Evolutionary conservation across 306 rosid species (phyloP).

Genomic region (Cercis canadensis): DNA sequence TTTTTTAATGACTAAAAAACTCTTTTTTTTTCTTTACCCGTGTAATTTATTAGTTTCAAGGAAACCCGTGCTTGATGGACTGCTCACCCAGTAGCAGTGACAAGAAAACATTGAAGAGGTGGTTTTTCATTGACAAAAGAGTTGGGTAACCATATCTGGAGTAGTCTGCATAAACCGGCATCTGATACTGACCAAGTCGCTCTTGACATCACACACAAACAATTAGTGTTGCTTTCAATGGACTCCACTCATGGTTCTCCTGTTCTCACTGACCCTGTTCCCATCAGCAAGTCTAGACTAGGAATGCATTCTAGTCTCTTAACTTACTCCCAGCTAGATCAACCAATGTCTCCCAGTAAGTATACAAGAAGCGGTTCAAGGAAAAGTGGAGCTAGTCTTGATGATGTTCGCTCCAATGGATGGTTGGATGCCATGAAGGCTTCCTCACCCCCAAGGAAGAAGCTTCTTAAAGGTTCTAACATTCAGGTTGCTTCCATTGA

Average conservation of each 20-base stretch:
- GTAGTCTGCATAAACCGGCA: constrained; percentile 24
- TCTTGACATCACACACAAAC: constrained; percentile 2
- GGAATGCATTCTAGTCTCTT: constrained; percentile 64
- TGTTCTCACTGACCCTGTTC: constrained; percentile 74
- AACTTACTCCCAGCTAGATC: constrained; percentile 67
- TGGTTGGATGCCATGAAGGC: constrained; percentile 97
- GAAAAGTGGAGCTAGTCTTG: constrained; percentile 62
- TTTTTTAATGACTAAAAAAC: too few species aligned
- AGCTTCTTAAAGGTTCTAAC: constrained; percentile 54
- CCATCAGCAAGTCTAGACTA: constrained; percentile 77
- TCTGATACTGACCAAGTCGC: constrained; percentile 19
- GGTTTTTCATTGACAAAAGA: constrained; percentile 94
- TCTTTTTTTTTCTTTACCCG: too few species aligned
- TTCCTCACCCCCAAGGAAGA: constrained; percentile 91
- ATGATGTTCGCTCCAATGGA: constrained; percentile 87
- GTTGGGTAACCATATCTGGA: constrained; percentile 61
- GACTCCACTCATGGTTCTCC: constrained; percentile 74
- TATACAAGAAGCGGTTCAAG: constrained; percentile 58
- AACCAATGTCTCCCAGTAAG: constrained; percentile 58
- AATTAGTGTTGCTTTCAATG: constrained; percentile 49
- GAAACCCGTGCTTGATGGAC: constrained; percentile 76
- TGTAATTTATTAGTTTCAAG: constrained; percentile 42
- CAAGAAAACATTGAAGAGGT: constrained; percentile 83
- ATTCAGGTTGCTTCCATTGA: constrained; percentile 66
- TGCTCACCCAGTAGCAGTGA: constrained; percentile 70